phyloP scores from a whole-genome alignment of 176 grass and related monocot species.

The Carex littledalei region DNA sequence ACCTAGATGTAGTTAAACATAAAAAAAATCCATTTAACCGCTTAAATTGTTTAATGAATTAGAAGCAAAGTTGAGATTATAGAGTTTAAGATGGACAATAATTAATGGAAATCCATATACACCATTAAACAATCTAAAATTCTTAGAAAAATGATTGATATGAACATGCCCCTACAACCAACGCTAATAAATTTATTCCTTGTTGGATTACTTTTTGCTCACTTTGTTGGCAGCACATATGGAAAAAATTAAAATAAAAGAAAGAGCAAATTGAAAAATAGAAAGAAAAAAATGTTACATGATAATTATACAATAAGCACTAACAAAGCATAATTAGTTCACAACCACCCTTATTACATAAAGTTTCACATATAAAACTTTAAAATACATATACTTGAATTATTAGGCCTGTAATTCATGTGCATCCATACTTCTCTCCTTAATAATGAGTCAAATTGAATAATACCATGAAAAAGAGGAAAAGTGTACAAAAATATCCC shows the following conservation, averaged over 20 bases:
- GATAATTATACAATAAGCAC: background rate
- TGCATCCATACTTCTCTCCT: background rate
- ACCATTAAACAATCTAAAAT: background rate
- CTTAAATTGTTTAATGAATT: background rate
- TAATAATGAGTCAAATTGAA: constrained; percentile 2
- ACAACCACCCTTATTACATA: background rate
- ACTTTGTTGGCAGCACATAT: background rate
- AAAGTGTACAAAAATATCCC: background rate
- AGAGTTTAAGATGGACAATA: background rate
- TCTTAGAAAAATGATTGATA: background rate
- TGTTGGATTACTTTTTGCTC: background rate
- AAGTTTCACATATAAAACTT: background rate
- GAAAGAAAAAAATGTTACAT: background rate
- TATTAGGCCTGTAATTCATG: background rate
- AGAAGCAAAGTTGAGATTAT: background rate
- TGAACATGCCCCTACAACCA: background rate
- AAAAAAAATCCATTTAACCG: too few relatives aligned
- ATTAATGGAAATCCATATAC: background rate
- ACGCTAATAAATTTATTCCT: background rate
- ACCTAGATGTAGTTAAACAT: background rate
- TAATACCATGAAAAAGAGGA: background rate
- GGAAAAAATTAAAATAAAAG: background rate
- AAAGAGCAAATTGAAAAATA: background rate
- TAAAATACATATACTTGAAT: background rate
- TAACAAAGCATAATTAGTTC: background rate